These are phyloP conservation scores for Penicillium malachiteum DNA, from an alignment of 495 filamentous ascomycete species.

Conservation along the genomic window DNA sequence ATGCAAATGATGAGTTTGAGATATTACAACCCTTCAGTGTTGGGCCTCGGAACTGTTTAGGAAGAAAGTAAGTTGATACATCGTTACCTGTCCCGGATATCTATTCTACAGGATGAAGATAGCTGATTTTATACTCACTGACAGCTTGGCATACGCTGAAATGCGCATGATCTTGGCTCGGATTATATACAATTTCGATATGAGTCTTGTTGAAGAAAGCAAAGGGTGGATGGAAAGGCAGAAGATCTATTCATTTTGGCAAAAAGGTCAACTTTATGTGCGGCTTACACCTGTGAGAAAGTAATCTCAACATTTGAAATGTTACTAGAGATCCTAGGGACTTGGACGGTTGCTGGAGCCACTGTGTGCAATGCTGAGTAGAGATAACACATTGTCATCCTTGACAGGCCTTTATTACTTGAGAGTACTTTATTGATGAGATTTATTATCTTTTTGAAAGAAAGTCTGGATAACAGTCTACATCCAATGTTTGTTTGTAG, in stretches of 20 bases:
- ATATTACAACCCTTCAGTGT: constrained; percentile 43
- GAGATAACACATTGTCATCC: no score
- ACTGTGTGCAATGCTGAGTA: no score
- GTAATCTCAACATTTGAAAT: not conserved
- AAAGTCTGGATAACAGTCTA: no score
- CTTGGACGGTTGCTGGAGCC: no score
- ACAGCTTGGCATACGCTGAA: constrained; percentile 55
- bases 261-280: constrained; percentile 3
- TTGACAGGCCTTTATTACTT: no score
- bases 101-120: not conserved
- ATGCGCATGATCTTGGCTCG: constrained; percentile 53
- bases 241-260: constrained; percentile 4
- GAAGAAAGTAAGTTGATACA: constrained; percentile 35
- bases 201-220: constrained; percentile 26
- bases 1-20: constrained; percentile 11
- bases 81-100: not conserved
- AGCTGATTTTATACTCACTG: not conserved
- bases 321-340: no score
- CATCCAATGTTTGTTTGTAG: no score
- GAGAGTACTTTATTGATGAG: no score
- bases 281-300: not conserved
- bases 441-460: no score
- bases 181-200: constrained; percentile 53
- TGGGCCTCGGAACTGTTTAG: constrained; percentile 44
- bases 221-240: constrained; percentile 3